Evolutionary conservation across 1,139 yeast species (phyloP).

Genomic region (Candida glucosophila): DNA sequence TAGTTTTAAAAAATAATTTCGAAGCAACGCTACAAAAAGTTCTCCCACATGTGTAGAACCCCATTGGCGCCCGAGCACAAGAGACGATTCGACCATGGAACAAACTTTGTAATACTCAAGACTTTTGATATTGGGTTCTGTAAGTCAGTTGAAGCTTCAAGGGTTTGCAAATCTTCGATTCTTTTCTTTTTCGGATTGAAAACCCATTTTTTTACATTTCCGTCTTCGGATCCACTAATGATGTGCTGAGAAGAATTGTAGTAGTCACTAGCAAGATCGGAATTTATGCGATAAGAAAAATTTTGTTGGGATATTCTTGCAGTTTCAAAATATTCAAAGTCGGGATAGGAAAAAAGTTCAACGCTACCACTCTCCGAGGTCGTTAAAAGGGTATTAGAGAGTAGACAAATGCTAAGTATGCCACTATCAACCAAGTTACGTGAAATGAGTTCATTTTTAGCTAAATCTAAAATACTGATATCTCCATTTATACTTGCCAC

Average conservation of each 20-base stretch:
- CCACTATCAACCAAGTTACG: too few relatives aligned
- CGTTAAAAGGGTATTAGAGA: too few relatives aligned
- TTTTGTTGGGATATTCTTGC: slow-evolving; percentile 1
- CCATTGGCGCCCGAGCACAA: slow-evolving; percentile 15
- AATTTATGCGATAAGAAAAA: slow-evolving; percentile 5
- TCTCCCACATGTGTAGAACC: slow-evolving; percentile 16
- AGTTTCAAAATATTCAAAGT: slow-evolving; percentile 2
- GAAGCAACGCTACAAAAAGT: slow-evolving; percentile 9
- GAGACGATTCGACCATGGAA: slow-evolving; percentile 9
- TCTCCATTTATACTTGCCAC: slow-evolving; percentile 23
- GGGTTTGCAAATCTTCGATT: neutral
- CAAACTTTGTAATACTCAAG: slow-evolving; percentile 9
- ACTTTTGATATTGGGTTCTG: slow-evolving; percentile 4
- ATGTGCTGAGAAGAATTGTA: slow-evolving; percentile 5
- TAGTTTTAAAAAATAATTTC: too few relatives aligned
- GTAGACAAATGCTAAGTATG: too few relatives aligned
- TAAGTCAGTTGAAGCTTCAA: slow-evolving; percentile 1
- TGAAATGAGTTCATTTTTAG: too few relatives aligned
- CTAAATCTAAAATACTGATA: slow-evolving; percentile 19
- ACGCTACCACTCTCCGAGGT: slow-evolving; percentile 9
- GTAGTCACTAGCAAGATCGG: slow-evolving; percentile 6
- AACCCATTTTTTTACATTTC: slow-evolving; percentile 6
- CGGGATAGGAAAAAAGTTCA: slow-evolving; percentile 3
- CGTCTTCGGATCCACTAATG: slow-evolving; percentile 9
- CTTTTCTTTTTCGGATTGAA: too few relatives aligned